Evolutionary conservation across 1,284 basidiomycete genomes (phyloP).

Genomic region (Afroboletus lepidellus): DNA sequence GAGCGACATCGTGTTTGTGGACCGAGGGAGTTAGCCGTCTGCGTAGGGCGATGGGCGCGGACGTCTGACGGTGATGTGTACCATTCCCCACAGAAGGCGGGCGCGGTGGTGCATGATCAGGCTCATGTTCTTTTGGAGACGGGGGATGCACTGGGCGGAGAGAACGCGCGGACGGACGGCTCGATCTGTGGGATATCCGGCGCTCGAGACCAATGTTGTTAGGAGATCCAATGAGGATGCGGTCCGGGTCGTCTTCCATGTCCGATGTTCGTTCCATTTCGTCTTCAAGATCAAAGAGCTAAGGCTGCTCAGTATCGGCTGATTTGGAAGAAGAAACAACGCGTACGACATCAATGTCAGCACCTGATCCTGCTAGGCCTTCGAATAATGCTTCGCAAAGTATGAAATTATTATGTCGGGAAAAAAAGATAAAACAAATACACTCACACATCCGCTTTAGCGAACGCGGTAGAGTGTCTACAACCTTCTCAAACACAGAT

Average conservation of each 20-base stretch:
- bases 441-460: slow-evolving; percentile 70
- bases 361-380: slow-evolving; percentile 67
- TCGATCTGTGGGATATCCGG: slow-evolving; percentile 36
- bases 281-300: slow-evolving; percentile 78
- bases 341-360: slow-evolving; percentile 73
- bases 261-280: slow-evolving; percentile 13
- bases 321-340: neutral
- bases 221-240: slow-evolving; percentile 15
- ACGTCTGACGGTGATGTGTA: slow-evolving; percentile 13
- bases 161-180: slow-evolving; percentile 27
- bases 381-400: slow-evolving; percentile 71
- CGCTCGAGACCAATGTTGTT: slow-evolving; percentile 24
- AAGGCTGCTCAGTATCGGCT: slow-evolving; percentile 7
- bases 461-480: slow-evolving; percentile 69
- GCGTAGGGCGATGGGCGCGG: slow-evolving; percentile 36
- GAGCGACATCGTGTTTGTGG: slow-evolving; percentile 41
- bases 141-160: slow-evolving; percentile 15
- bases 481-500: slow-evolving; percentile 62
- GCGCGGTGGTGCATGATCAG: slow-evolving; percentile 1
- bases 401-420: slow-evolving; percentile 2
- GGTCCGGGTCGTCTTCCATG: slow-evolving; percentile 12
- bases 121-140: slow-evolving; percentile 24
- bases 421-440: neutral
- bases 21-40: slow-evolving; percentile 49
- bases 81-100: slow-evolving; percentile 11